Evolutionary conservation across 2,329 filamentous ascomycete species (phyloP).

Genomic region (Penicillium sp.): DNA sequence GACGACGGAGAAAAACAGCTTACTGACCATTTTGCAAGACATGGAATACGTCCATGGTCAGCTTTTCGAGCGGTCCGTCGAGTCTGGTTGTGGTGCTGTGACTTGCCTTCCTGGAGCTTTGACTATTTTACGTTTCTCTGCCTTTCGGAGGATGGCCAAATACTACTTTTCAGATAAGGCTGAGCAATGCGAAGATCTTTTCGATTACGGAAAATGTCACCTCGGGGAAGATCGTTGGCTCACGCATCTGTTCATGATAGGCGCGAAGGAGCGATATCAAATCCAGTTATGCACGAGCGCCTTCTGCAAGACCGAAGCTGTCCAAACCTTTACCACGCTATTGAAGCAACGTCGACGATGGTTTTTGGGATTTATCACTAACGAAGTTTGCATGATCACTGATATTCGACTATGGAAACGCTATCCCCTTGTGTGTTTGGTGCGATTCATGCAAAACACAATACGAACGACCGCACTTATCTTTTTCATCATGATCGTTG

Average conservation of each 20-base stretch:
- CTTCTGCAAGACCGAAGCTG: constrained; percentile 97
- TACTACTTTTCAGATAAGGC: constrained; percentile 98
- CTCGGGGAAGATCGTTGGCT: constrained; percentile 95
- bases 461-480: constrained; percentile 90
- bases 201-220: constrained; percentile 95
- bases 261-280: constrained; percentile 86
- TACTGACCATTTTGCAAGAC: constrained; percentile 91
- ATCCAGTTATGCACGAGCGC: constrained; percentile 97
- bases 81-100: constrained; percentile 89
- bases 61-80: constrained; percentile 90
- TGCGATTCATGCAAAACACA: constrained; percentile 93
- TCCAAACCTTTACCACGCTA: constrained; percentile 79
- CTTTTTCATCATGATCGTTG: constrained; percentile 90
- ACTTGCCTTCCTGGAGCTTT: constrained; percentile 94
- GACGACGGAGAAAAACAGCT: constrained; percentile 80
- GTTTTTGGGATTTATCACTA: constrained; percentile 97
- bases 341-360: constrained; percentile 93
- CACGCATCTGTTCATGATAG: constrained; percentile 98
- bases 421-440: constrained; percentile 80
- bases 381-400: constrained; percentile 97
- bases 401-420: constrained; percentile 87
- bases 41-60: constrained; percentile 99
- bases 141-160: constrained; percentile 93
- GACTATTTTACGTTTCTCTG: constrained; percentile 92
- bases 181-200: constrained; percentile 91